phyloP scores from a whole-genome alignment of 2,329 filamentous ascomycete genomes.

The Acarospora socialis region DNA sequence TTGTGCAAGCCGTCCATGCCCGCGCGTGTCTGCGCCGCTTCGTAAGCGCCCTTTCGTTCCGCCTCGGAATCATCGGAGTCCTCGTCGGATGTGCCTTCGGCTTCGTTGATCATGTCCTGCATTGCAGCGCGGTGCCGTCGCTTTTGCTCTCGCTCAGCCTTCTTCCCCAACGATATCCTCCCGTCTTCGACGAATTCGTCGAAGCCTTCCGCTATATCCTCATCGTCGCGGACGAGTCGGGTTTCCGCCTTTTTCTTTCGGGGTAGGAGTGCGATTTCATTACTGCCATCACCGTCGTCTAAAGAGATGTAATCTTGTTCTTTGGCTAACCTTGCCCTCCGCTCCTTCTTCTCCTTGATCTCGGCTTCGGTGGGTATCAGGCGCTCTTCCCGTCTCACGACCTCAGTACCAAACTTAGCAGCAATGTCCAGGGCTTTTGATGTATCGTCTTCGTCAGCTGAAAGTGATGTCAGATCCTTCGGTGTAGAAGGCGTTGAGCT shows the following conservation, averaged over 20 bases:
- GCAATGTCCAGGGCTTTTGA: slow-evolving; percentile 38
- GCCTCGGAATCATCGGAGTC: slow-evolving; percentile 50
- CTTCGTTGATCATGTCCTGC: slow-evolving; percentile 66
- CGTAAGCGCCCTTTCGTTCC: slow-evolving; percentile 63
- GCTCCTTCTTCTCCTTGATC: slow-evolving; percentile 80
- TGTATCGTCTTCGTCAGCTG: slow-evolving; percentile 37
- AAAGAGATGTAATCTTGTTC: slow-evolving; percentile 42
- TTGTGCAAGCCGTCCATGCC: slow-evolving; percentile 59
- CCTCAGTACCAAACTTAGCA: slow-evolving; percentile 31
- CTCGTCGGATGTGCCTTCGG: slow-evolving; percentile 46
- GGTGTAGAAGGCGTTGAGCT: slow-evolving; percentile 76
- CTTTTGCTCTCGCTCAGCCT: slow-evolving; percentile 59
- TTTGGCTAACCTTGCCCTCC: slow-evolving; percentile 64
- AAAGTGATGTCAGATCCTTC: slow-evolving; percentile 39
- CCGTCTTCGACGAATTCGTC: slow-evolving; percentile 84
- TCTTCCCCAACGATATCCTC: slow-evolving; percentile 60
- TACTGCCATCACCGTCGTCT: slow-evolving; percentile 22
- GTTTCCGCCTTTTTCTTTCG: slow-evolving; percentile 53
- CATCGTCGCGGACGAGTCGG: slow-evolving; percentile 69
- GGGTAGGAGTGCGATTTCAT: slow-evolving; percentile 33
- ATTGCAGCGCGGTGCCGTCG: slow-evolving; percentile 60
- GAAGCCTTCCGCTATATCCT: slow-evolving; percentile 85
- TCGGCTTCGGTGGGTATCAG: slow-evolving; percentile 68
- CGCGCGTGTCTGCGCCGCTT: slow-evolving; percentile 69
- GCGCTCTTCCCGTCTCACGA: slow-evolving; percentile 20